Conservation (phyloP, 176 grass and related monocot genomes). For the Oryza glaberrima region DNA sequence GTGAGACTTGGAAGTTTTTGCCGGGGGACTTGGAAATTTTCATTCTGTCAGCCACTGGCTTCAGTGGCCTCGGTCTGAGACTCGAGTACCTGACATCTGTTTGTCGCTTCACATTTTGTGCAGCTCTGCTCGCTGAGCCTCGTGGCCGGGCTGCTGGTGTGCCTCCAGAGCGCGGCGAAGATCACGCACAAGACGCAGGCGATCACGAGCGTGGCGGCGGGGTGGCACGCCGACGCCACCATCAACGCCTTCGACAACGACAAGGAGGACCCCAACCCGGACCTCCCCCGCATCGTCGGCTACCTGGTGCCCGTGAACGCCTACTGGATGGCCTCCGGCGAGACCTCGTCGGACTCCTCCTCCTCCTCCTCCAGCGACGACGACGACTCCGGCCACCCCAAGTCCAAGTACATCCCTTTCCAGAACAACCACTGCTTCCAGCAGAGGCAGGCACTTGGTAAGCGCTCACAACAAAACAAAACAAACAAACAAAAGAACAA, state of each 20-base stretch:
- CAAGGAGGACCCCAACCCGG: slow-evolving; percentile 46
- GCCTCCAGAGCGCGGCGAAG: slow-evolving; percentile 83
- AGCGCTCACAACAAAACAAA: background rate
- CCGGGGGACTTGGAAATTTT: no score
- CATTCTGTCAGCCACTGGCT: background rate
- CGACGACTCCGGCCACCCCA: slow-evolving; percentile 46
- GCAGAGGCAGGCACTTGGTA: slow-evolving; percentile 88
- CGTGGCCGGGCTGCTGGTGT: slow-evolving; percentile 67
- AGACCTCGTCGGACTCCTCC: background rate
- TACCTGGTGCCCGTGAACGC: slow-evolving; percentile 46
- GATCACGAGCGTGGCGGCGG: slow-evolving; percentile 78
- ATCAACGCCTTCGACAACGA: slow-evolving; percentile 60
- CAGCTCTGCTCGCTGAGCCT: slow-evolving; percentile 69
- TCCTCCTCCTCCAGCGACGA: slow-evolving; percentile 25
- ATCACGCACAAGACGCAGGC: slow-evolving; percentile 97
- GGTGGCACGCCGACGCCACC: slow-evolving; percentile 85
- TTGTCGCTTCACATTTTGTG: background rate
- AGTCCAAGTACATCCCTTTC: slow-evolving; percentile 51
- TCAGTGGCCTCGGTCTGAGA: background rate
- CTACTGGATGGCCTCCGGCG: slow-evolving; percentile 34
- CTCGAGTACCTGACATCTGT: background rate
- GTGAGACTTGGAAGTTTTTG: no score
- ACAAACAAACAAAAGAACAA: background rate
- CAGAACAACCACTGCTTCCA: slow-evolving; percentile 61
- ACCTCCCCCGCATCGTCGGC: slow-evolving; percentile 27